These are phyloP conservation scores for Leonotis leonurus DNA, from an alignment of 257 asterid genomes.

Conservation along the genomic window DNA sequence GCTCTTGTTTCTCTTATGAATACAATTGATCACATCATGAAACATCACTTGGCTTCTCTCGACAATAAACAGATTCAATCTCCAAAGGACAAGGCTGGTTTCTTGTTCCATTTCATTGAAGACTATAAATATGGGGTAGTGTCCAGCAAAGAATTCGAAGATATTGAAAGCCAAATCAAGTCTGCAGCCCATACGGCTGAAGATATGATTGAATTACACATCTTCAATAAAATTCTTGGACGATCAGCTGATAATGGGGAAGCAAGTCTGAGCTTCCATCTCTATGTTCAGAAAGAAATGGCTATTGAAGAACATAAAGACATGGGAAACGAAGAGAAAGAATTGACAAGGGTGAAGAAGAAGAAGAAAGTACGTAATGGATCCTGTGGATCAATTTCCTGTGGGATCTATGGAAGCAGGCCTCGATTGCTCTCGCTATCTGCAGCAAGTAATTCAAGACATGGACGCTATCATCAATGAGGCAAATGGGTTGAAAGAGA, in stretches of 20 bases:
- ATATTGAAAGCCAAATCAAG: not conserved
- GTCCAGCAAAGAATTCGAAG: not conserved
- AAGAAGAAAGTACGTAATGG: no score
- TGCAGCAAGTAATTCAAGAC: no score
- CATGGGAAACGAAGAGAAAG: no score
- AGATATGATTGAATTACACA: not conserved
- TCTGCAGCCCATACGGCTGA: not conserved
- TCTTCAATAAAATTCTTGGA: no score
- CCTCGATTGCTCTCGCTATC: no score
- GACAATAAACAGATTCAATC: not conserved
- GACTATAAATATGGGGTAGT: not conserved
- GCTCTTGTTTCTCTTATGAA: not conserved
- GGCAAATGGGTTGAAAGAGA: not conserved
- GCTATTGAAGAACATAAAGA: no score
- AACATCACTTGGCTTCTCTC: not conserved
- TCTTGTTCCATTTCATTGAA: not conserved
- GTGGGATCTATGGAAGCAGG: not conserved
- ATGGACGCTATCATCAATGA: not conserved
- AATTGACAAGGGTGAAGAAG: no score
- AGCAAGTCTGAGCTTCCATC: no score
- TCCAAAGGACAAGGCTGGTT: not conserved
- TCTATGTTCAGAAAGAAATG: no score
- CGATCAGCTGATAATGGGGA: no score
- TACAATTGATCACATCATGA: not conserved
- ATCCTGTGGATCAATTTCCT: not conserved